Evolutionary conservation across 176 grass and related monocot genomes (phyloP).

Genomic region (Oryza longistaminata): DNA sequence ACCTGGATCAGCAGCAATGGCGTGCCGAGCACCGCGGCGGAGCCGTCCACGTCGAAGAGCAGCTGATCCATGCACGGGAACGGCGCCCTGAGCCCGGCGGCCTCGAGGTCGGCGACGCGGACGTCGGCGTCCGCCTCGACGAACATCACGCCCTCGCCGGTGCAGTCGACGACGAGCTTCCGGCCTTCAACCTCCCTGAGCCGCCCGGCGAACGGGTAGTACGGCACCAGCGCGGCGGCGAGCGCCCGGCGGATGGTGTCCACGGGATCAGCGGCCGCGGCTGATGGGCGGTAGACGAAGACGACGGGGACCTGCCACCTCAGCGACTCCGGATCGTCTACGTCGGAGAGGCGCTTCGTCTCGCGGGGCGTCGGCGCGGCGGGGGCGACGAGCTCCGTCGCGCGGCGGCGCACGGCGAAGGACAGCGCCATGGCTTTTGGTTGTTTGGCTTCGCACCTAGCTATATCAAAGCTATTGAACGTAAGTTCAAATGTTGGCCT

Average conservation of each 20-base stretch:
- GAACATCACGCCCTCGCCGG: neutral
- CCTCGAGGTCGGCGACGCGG: neutral
- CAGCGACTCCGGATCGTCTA: neutral
- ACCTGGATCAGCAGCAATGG: conserved; percentile 44
- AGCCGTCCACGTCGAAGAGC: neutral
- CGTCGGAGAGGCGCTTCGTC: neutral
- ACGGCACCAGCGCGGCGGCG: neutral
- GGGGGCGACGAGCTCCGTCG: neutral
- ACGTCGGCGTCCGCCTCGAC: neutral
- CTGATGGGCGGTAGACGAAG: neutral
- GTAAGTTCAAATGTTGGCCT: too few species aligned
- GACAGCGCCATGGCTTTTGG: too few species aligned
- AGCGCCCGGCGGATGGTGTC: neutral
- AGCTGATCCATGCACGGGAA: neutral
- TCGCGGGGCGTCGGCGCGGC: neutral
- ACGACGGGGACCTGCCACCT: neutral
- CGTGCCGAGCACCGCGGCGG: neutral
- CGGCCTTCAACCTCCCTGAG: neutral
- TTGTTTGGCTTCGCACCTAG: too few species aligned
- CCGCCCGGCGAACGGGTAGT: neutral
- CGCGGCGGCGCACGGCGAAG: neutral
- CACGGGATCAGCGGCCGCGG: neutral
- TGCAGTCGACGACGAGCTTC: neutral
- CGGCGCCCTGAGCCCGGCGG: neutral
- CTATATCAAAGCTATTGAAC: too few species aligned